Conservation (phyloP, 2,329 filamentous ascomycete species). For the Helotiales sp. region DNA sequence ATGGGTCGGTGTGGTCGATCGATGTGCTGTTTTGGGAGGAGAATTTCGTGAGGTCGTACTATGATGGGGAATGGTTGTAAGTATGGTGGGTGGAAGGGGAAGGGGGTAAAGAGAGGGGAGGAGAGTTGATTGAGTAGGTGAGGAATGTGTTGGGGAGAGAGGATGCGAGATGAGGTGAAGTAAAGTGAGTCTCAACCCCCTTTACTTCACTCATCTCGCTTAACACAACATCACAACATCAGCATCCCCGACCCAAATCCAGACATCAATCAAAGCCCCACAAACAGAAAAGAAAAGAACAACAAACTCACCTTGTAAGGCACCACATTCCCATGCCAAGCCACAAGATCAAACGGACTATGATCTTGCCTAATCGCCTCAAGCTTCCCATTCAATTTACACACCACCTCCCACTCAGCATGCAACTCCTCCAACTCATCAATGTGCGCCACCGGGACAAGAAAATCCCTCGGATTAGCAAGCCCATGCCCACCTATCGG, state of each 20-base stretch:
- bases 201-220: not conserved
- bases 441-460: constrained; percentile 60
- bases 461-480: constrained; percentile 68
- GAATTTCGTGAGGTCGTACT: constrained; percentile 70
- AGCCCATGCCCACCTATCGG: constrained; percentile 68
- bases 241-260: constrained; percentile 53
- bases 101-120: not conserved
- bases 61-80: not conserved
- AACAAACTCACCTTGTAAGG: constrained; percentile 57
- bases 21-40: constrained; percentile 62
- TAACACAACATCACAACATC: constrained; percentile 44
- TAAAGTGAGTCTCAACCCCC: no score
- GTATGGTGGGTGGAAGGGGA: no score
- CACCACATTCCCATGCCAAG: constrained; percentile 80
- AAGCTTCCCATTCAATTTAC: constrained; percentile 69
- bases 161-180: no score
- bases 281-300: not conserved
- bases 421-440: constrained; percentile 56
- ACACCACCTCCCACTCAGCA: constrained; percentile 57
- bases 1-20: constrained; percentile 69
- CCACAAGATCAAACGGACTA: constrained; percentile 76
- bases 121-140: not conserved
- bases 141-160: no score
- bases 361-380: constrained; percentile 69
- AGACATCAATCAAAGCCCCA: no score